Evolutionary conservation across 169 alveolate genomes (phyloP).

Genomic region (Besnoitia besnoiti): DNA sequence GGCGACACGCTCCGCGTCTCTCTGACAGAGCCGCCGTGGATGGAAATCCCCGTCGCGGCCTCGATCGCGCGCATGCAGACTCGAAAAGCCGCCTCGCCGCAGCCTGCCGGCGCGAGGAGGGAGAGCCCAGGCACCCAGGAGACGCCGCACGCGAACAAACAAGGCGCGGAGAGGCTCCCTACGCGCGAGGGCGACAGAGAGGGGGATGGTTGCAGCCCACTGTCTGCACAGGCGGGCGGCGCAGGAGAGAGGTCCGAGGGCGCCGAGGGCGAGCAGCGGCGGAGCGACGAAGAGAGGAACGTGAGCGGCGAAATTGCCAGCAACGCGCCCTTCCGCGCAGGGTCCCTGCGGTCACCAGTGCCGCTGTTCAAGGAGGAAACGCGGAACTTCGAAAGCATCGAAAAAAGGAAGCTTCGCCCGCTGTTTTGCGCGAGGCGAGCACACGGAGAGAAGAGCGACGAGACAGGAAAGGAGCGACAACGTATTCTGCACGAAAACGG

Average conservation of each 20-base stretch:
- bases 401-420: slow-evolving; percentile 6
- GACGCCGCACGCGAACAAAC: neutral
- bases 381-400: slow-evolving; percentile 32
- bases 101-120: neutral
- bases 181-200: neutral
- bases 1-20: slow-evolving; percentile 89
- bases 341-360: neutral
- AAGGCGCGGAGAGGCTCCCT: neutral
- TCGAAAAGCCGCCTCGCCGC: slow-evolving; percentile 29
- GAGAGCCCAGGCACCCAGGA: neutral
- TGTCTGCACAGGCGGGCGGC: slow-evolving; percentile 14
- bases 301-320: neutral
- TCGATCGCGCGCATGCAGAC: slow-evolving; percentile 68
- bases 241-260: slow-evolving; percentile 23
- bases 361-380: slow-evolving; percentile 30
- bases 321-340: neutral
- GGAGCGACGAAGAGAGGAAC: slow-evolving; percentile 26
- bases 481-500: slow-evolving; percentile 57
- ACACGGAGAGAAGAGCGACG: neutral
- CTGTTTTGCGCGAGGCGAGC: neutral
- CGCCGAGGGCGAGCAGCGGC: slow-evolving; percentile 61
- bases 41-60: slow-evolving; percentile 78
- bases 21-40: slow-evolving; percentile 89
- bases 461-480: neutral
- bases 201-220: no score